Evolutionary conservation across 306 rosid genomes (phyloP), one percentile per base, ranked within the genome.

Genomic region (Vigna trinervia): DNA sequence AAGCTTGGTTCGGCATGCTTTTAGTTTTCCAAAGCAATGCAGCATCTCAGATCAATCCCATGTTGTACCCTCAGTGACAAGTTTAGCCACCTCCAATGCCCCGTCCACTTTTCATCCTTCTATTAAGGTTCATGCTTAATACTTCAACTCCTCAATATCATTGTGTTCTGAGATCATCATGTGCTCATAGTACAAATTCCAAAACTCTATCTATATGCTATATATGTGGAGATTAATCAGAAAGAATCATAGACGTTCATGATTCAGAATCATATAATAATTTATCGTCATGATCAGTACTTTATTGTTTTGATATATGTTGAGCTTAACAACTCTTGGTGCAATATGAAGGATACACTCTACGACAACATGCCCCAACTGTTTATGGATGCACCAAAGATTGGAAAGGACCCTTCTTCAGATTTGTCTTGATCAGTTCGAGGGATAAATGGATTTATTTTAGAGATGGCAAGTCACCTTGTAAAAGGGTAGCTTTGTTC

Each of bases 21-120:
- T 62, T 46, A 73, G 73, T 56, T 62, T 86, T 74, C 83, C 92
- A 12, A 81, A 81, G 74, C 83, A 84, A 51, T 81, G 87, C 76
- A 43, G 52, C 67, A 74, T 87, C 83, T 82, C 88, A 19, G 86
- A 80, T 67, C 93, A 79, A 70, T 75, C 90, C 68, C 48, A 60
- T 63, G 54, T 48, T 73, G 7, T 86, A 41, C 86, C 90, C 19
- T 73, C 97, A 32, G 43, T 43, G 52, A 66, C 82, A 64, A 88
- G 84, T 75, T 52, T 66, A 59, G 30, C 80, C 13, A 71, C 83
- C 56, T 75, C 85, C 3, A 87, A 90, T 65, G 39, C 79, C 70
- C 78, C 93, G 7, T 69, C 89, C 2, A 80, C 81, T 34, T 88
- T 85, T 72, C 91, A 83, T 65, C 87, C 86, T 12, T 56, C 81